Evolutionary conservation across 139 green algal genomes (phyloP), one percentile per base, ranked within the genome.

Genomic region (Edaphochlamys debaryana): DNA sequence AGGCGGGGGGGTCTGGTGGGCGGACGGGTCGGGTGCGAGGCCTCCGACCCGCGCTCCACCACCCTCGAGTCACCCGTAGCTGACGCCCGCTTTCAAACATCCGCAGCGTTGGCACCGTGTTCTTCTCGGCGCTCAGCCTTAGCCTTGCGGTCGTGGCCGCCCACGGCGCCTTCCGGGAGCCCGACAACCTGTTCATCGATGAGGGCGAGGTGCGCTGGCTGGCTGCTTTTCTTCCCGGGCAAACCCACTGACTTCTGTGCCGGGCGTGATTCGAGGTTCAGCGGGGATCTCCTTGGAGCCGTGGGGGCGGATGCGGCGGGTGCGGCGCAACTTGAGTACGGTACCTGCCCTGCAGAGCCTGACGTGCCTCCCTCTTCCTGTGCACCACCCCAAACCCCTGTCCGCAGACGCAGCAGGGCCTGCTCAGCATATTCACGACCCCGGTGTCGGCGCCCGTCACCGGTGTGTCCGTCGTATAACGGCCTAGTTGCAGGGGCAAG

Each of bases 101-200:
- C n/a, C 86, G 79, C 88, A 95, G 90, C 50, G 96, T 98, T 19
- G 96, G 94, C 0, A 92, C 90, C 15, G 87, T 96, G 4, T 89
- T 99, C 41, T 97, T 99, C 86, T 95, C 92, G 34, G 95, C 95
- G 3, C 79, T 98, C 11, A 92, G 89, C 32, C 79, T 97, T 50
- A 92, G 90, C 74, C 56, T 89, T 25, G 85, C 90, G 17, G 85
- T 93, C 37, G 93, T 99, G 30, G 91, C 80, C 7, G 27, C 92
- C 20, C 96, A 99, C 79, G 94, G 91, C 15, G 89, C 93, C 1
- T 80, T 89, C 40, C 42, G 87, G 11, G 87, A 91, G 66, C 87
- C 87, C 37, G 87, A 91, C 79, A 89, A 91, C 68, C 56, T 91
- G 37, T 91, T 91, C 50, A 50, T 91, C 19, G 87, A 91, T 38